Base-by-base conservation (phyloP, 352 stramenopile genomes). In the Phytophthora vignae region DNA sequence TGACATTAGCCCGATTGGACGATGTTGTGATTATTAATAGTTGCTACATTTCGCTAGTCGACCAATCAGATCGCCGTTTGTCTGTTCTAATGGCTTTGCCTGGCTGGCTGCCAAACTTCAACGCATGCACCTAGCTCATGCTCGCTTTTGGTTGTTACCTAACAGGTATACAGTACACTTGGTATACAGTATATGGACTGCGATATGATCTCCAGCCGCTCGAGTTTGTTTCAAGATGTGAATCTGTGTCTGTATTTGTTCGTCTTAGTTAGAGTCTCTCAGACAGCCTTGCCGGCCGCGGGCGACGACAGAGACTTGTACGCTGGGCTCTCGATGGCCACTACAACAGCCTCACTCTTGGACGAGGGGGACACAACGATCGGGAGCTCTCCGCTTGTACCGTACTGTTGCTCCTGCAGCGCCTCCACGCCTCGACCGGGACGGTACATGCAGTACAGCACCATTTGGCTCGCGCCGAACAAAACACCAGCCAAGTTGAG, bases 371-470 rank as follows among this genome's bases (percentile, higher is more conserved):
- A 67, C 5, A 62, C n/a, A 19, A 52, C 38, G 29, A 56, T 29
- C 7, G 27, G 64, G 1, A 72, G 42, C 27, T 56, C 66, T 59
- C 59, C 66, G 31, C 55, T 49, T 15, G 38, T 25, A 7, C 33
- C 55, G 4, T 64, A 33, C 19, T 56, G 42, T 10, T 59, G 44
- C 4, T 22, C 54, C 50, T 4, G 48, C 60, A 50, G 17, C 15
- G 12, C 22, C 3, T 54, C 19, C 19, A 38, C 33, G 6, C 31
- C 58, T 62, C 54, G 36, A 10, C 55, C 48, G 14, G 63, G 75
- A 0, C 63, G 71, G 61, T 85, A 92, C 0, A 88, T 54, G n/a
- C 68, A 76, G 67, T 87, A 90, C 19, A 92, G 62, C 25, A 74
- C 42, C 14, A 89, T 71, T 55, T 93, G 83, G 19, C 84, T 59